Evolutionary conservation across 1,284 basidiomycete genomes (phyloP).

Genomic region (Peniophora sp.): DNA sequence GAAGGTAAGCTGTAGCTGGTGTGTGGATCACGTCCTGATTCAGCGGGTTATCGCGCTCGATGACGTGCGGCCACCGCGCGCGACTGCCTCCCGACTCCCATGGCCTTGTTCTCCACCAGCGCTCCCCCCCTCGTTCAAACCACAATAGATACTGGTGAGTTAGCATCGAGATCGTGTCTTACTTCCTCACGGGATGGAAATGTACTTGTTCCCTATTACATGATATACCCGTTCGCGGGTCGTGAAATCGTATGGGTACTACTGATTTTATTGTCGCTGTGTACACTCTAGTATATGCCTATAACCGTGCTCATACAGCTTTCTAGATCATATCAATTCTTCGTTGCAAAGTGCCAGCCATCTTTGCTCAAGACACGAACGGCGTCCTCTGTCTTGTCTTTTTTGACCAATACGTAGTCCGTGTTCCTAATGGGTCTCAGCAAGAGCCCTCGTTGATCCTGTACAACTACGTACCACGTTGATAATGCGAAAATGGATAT

Average conservation of each 20-base stretch:
- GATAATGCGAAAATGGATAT: conserved; percentile 59
- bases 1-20: not conserved
- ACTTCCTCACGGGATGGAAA: conserved; percentile 27
- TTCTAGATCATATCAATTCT: too few relatives aligned
- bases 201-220: conserved; percentile 48
- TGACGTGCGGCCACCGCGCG: too few relatives aligned
- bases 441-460: not conserved
- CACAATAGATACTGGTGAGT: too few relatives aligned
- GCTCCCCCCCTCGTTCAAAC: too few relatives aligned
- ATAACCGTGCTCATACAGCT: too few relatives aligned
- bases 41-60: not conserved
- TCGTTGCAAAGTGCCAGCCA: conserved; percentile 31
- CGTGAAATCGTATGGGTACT: conserved; percentile 36
- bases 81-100: not conserved
- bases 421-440: conserved; percentile 40
- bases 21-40: not conserved
- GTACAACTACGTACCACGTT: conserved; percentile 47
- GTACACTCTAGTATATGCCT: not conserved
- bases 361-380: conserved; percentile 32
- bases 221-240: conserved; percentile 21
- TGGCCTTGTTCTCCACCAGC: too few relatives aligned
- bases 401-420: conserved; percentile 51
- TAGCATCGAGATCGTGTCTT: not conserved
- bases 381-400: conserved; percentile 31
- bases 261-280: conserved; percentile 19